A percentile compares a stretch with the other conserved stretches of the same genome.
Conservation (phyloP, 2,329 filamentous ascomycete species). For the Aspergillus hiratsukae region DNA sequence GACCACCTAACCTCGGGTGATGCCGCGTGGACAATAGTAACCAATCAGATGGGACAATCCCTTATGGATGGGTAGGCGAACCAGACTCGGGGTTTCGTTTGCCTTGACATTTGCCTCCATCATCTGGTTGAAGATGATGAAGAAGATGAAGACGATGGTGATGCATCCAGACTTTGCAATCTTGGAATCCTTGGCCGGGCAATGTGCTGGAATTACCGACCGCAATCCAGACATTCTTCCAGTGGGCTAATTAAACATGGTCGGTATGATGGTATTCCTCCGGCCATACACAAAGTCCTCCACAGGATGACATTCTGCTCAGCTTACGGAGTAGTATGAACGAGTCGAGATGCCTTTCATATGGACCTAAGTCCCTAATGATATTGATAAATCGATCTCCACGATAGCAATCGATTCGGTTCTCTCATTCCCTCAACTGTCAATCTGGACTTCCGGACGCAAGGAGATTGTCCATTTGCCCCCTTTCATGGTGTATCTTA, state of each 20-base stretch:
- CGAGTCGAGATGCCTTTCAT: neutral
- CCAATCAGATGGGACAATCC: neutral
- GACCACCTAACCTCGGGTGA: neutral
- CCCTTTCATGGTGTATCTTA: neutral
- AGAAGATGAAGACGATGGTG: no score
- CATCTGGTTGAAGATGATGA: neutral
- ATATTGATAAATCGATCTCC: no score
- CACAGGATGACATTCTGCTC: neutral
- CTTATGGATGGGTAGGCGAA: neutral
- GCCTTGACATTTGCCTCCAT: neutral
- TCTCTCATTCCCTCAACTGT: neutral
- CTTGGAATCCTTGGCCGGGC: neutral
- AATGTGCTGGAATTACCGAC: neutral
- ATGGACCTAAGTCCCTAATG: neutral
- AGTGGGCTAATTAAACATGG: neutral
- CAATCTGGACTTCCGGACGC: neutral
- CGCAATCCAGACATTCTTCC: neutral
- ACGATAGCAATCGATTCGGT: neutral
- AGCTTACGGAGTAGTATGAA: no score
- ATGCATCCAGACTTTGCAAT: neutral
- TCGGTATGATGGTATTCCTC: no score
- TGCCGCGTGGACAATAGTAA: neutral
- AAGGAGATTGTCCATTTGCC: neutral
- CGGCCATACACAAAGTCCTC: no score
- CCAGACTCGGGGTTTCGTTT: neutral